Conservation (phyloP, 1,284 basidiomycete genomes). For the Anthracocystis panici-leucophaei region DNA sequence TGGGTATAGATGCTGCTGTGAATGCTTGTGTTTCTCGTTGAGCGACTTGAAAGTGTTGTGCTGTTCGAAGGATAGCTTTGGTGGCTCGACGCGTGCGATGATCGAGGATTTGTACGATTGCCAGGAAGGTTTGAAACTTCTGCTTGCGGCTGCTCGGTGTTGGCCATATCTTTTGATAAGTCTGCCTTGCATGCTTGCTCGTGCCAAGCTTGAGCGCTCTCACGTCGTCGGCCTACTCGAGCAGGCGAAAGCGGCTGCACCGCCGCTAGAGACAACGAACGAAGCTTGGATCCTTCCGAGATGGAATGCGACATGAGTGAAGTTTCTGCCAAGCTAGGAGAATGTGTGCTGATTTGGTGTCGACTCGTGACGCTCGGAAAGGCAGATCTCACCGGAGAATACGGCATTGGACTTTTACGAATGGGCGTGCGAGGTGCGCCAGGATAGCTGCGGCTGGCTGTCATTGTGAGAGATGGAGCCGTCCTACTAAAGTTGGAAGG, state of each 20-base stretch:
- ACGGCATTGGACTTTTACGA: conserved; percentile 13
- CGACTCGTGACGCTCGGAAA: background rate
- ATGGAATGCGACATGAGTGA: conserved; percentile 10
- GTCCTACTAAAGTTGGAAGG: background rate
- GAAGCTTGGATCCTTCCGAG: conserved; percentile 15
- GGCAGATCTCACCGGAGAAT: conserved; percentile 3
- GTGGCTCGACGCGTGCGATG: conserved; percentile 21
- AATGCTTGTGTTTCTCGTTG: conserved; percentile 19
- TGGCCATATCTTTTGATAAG: background rate
- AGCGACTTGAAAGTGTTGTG: conserved; percentile 11
- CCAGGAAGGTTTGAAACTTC: background rate
- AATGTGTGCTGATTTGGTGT: background rate
- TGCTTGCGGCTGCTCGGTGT: background rate
- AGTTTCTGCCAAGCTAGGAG: background rate
- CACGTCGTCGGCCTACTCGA: too few relatives aligned
- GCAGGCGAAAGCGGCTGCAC: conserved; percentile 8
- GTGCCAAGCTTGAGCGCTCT: background rate
- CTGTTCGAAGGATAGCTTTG: conserved; percentile 17
- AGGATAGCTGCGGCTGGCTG: conserved; percentile 25
- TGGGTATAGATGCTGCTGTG: conserved; percentile 9
- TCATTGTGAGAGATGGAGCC: background rate
- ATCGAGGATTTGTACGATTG: background rate
- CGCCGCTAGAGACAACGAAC: conserved; percentile 23
- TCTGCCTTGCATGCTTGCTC: background rate
- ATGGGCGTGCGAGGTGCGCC: conserved; percentile 8